Evolutionary conservation across 805 yeast species (phyloP).

Genomic region (Allodekkera sacchari): DNA sequence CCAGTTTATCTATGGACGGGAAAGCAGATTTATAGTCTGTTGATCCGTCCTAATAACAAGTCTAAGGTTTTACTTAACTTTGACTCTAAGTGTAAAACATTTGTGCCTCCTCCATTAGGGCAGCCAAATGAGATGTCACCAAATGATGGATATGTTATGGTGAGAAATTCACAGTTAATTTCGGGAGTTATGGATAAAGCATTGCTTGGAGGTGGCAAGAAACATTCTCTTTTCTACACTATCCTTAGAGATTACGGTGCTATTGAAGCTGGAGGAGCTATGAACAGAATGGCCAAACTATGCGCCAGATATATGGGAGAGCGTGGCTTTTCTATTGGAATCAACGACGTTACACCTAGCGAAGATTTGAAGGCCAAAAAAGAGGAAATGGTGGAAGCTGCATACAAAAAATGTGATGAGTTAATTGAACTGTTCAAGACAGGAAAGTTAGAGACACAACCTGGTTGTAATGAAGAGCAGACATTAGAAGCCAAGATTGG

Average conservation of each 20-base stretch:
- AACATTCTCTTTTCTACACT: conserved; percentile 92
- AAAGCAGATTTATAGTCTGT: conserved; percentile 83
- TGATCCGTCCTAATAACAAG: conserved; percentile 71
- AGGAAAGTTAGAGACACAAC: conserved; percentile 94
- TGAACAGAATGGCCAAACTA: conserved; percentile 99
- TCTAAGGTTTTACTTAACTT: conserved; percentile 82
- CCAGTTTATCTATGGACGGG: conserved; percentile 96
- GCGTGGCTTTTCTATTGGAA: conserved; percentile 95
- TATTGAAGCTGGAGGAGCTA: conserved; percentile 86
- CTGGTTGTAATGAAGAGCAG: conserved; percentile 98
- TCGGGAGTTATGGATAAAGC: conserved; percentile 97
- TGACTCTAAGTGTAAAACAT: conserved; percentile 92
- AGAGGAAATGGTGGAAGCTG: conserved; percentile 82
- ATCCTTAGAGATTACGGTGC: conserved; percentile 96
- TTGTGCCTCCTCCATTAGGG: conserved; percentile 62
- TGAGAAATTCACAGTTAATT: conserved; percentile 80
- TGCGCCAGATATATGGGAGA: conserved; percentile 94
- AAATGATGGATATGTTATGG: conserved; percentile 89
- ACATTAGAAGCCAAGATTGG: conserved; percentile 97
- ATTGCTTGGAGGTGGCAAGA: conserved; percentile 94
- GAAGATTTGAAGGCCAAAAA: conserved; percentile 63
- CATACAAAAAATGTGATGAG: conserved; percentile 87
- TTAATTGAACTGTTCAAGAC: conserved; percentile 67
- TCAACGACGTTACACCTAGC: conserved; percentile 95
- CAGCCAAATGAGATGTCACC: conserved; percentile 92